These are phyloP conservation scores for Penicillium turbatum DNA, from an alignment of 495 filamentous ascomycete genomes.

Conservation along the genomic window DNA sequence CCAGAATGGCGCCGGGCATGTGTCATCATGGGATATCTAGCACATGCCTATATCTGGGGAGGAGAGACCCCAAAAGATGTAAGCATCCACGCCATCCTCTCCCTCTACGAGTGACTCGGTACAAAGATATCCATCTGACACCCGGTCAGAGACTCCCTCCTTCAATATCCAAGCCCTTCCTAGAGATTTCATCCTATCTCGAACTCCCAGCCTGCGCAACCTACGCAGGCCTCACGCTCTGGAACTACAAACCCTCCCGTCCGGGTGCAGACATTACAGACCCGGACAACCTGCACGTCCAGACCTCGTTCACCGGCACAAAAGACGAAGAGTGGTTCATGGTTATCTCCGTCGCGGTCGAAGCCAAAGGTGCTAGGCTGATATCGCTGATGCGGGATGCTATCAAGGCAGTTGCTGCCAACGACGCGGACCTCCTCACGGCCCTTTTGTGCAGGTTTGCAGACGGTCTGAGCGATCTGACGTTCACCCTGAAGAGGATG, in stretches of 20 bases:
- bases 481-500: constrained; percentile 69
- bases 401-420: constrained; percentile 61
- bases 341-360: constrained; percentile 88
- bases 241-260: constrained; percentile 85
- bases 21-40: constrained; percentile 75
- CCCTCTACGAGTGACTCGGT: not conserved
- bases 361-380: constrained; percentile 80
- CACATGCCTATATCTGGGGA: constrained; percentile 94
- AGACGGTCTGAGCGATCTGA: constrained; percentile 77
- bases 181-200: constrained; percentile 70
- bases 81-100: constrained; percentile 13
- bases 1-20: constrained; percentile 92
- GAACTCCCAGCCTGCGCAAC: constrained; percentile 91
- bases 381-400: constrained; percentile 82
- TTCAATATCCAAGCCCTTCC: constrained; percentile 72
- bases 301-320: constrained; percentile 85
- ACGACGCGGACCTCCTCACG: constrained; percentile 62
- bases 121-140: not conserved
- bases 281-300: constrained; percentile 75
- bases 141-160: constrained; percentile 66
- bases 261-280: constrained; percentile 67
- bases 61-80: constrained; percentile 76
- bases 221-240: constrained; percentile 82
- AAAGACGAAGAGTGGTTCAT: constrained; percentile 98
- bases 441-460: constrained; percentile 69